Evolutionary conservation across 805 yeast genomes (phyloP).

Genomic region (Komagataella ulmi): DNA sequence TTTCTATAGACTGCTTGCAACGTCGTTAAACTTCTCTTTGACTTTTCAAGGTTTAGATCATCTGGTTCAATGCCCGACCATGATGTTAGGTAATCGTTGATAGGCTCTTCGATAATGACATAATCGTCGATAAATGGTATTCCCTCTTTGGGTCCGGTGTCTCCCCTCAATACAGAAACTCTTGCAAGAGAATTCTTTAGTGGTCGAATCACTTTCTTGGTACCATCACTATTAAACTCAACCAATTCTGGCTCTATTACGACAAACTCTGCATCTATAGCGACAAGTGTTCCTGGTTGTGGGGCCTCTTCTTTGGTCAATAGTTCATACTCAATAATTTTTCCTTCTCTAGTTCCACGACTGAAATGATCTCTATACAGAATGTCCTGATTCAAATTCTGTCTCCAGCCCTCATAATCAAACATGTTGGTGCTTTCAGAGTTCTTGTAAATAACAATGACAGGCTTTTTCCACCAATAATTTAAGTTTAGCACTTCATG

Average conservation of each 20-base stretch:
- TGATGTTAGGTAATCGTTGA: slow-evolving; percentile 78
- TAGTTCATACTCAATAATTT: slow-evolving; percentile 52
- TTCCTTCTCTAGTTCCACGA: slow-evolving; percentile 44
- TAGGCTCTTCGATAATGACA: slow-evolving; percentile 56
- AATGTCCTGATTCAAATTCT: slow-evolving; percentile 43
- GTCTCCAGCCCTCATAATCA: slow-evolving; percentile 36
- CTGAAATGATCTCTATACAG: slow-evolving; percentile 68
- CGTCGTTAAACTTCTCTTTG: slow-evolving; percentile 60
- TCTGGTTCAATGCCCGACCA: slow-evolving; percentile 93
- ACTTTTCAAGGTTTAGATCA: slow-evolving; percentile 61
- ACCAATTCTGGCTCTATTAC: slow-evolving; percentile 62
- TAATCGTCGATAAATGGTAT: slow-evolving; percentile 88
- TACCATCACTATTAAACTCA: slow-evolving; percentile 67
- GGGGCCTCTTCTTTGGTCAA: slow-evolving; percentile 64
- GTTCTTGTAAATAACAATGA: slow-evolving; percentile 51
- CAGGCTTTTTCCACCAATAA: slow-evolving; percentile 76
- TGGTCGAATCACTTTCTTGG: slow-evolving; percentile 59
- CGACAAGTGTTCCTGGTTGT: slow-evolving; percentile 59
- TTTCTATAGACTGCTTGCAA: slow-evolving; percentile 76
- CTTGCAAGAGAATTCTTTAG: slow-evolving; percentile 71
- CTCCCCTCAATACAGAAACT: slow-evolving; percentile 73
- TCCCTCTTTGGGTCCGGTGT: slow-evolving; percentile 50
- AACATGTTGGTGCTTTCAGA: slow-evolving; percentile 25
- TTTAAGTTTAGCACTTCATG: slow-evolving; percentile 66
- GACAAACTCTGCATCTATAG: slow-evolving; percentile 96